These are phyloP conservation scores for Tolypocladium ovalisporum DNA, from an alignment of 2,329 filamentous ascomycete genomes.

Conservation along the genomic window DNA sequence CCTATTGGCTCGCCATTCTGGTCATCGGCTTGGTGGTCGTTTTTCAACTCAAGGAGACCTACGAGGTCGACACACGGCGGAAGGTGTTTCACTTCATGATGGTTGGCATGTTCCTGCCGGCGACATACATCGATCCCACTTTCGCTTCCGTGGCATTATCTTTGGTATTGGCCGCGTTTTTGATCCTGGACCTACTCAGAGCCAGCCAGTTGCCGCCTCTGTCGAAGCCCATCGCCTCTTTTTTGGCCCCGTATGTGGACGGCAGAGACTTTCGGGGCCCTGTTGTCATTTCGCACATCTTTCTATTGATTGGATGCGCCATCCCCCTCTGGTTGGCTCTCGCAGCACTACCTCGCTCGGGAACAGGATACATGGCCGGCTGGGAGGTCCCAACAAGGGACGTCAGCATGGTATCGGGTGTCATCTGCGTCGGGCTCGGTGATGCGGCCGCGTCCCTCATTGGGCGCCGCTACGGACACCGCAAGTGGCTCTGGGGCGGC, in stretches of 20 bases:
- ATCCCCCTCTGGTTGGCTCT: constrained; percentile 88
- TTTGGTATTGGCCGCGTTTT: constrained; percentile 71
- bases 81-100: constrained; percentile 99
- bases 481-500: constrained; percentile 94
- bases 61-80: constrained; percentile 87
- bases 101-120: constrained; percentile 87
- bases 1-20: constrained; percentile 65
- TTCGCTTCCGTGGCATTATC: constrained; percentile 73
- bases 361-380: constrained; percentile 44
- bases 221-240: constrained; percentile 73
- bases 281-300: constrained; percentile 93
- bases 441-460: constrained; percentile 89
- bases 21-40: constrained; percentile 62
- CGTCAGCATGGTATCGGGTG: constrained; percentile 81
- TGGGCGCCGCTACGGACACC: constrained; percentile 72
- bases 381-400: constrained; percentile 72
- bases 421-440: constrained; percentile 89
- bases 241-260: constrained; percentile 89
- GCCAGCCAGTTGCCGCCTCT: constrained; percentile 87
- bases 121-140: constrained; percentile 75
- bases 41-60: constrained; percentile 60
- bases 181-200: constrained; percentile 79
- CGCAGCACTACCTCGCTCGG: constrained; percentile 52
- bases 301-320: constrained; percentile 86
- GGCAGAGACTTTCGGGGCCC: constrained; percentile 86